Evolutionary conservation across 2,329 filamentous ascomycete species (phyloP).

Genomic region (Elsinoe batatas): DNA sequence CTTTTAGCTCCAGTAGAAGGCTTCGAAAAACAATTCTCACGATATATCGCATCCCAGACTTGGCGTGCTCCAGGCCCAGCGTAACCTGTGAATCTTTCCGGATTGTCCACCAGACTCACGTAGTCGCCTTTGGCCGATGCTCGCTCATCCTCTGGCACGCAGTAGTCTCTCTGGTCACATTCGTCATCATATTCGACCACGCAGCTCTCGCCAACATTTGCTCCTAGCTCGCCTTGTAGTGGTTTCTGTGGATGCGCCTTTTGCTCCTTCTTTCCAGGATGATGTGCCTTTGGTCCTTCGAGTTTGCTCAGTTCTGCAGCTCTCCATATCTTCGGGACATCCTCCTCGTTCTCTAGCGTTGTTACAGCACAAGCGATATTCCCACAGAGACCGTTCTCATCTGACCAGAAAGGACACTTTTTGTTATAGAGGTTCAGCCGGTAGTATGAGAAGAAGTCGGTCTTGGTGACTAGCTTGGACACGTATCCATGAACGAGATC

Average conservation of each 20-base stretch:
- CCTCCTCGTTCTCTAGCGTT: constrained; percentile 88
- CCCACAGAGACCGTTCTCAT: constrained; percentile 86
- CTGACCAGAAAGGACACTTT: constrained; percentile 90
- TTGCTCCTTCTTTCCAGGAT: constrained; percentile 69
- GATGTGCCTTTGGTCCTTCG: constrained; percentile 79
- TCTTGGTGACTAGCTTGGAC: constrained; percentile 70
- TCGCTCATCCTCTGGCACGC: constrained; percentile 88
- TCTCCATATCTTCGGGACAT: constrained; percentile 85
- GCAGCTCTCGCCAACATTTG: constrained; percentile 85
- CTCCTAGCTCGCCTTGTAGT: constrained; percentile 71
- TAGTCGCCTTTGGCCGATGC: constrained; percentile 84
- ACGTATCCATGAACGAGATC: constrained; percentile 63
- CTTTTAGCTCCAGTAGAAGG: constrained; percentile 23
- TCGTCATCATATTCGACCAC: constrained; percentile 97
- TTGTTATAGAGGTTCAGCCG: constrained; percentile 91
- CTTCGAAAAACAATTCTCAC: constrained; percentile 84
- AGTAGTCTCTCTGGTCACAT: constrained; percentile 94
- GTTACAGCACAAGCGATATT: constrained; percentile 95
- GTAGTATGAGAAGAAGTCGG: constrained; percentile 98
- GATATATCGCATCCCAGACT: constrained; percentile 94
- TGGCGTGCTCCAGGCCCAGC: constrained; percentile 72
- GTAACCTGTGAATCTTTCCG: constrained; percentile 92
- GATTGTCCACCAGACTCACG: constrained; percentile 85
- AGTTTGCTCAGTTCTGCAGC: constrained; percentile 86
- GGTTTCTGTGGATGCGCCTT: constrained; percentile 61